Evolutionary conservation across 805 yeast genomes (phyloP).

Genomic region (Pichia membranifaciens): DNA sequence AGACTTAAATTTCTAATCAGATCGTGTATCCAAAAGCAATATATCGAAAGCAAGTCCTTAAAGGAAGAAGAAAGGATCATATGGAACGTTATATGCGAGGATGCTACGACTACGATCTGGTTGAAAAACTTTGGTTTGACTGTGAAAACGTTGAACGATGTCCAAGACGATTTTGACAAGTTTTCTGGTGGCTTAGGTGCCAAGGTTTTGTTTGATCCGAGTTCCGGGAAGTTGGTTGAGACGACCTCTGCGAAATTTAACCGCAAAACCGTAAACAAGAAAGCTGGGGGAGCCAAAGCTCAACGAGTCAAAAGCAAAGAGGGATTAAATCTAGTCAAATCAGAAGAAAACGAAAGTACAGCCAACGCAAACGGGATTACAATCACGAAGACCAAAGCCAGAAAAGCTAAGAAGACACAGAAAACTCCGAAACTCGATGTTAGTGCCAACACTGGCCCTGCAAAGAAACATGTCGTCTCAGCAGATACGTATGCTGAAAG

Average conservation of each 20-base stretch:
- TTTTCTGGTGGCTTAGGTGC: not conserved
- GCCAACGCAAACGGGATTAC: too few species aligned
- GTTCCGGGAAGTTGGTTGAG: conserved; percentile 3
- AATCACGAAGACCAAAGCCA: too few species aligned
- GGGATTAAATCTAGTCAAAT: too few species aligned
- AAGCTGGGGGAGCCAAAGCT: too few species aligned
- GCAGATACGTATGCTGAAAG: conserved; percentile 52
- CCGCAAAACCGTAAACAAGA: too few species aligned
- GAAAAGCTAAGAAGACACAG: too few species aligned
- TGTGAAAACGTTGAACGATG: conserved; percentile 46
- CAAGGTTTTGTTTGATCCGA: conserved; percentile 9
- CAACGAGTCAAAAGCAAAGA: too few species aligned
- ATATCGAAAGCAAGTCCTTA: conserved; percentile 32
- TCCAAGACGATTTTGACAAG: conserved; percentile 36
- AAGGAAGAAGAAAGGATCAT: conserved; percentile 17
- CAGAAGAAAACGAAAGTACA: too few species aligned
- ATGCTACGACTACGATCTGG: conserved; percentile 48
- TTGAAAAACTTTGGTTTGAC: conserved; percentile 47
- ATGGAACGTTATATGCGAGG: conserved; percentile 64
- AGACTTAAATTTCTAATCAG: conserved; percentile 46
- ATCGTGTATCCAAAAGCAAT: conserved; percentile 52
- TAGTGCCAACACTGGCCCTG: not conserved
- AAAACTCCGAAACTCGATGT: not conserved
- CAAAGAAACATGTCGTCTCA: not conserved
- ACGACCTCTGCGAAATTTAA: not conserved